phyloP scores from a whole-genome alignment of 176 grass and related monocot genomes.

The Poa pratensis region DNA sequence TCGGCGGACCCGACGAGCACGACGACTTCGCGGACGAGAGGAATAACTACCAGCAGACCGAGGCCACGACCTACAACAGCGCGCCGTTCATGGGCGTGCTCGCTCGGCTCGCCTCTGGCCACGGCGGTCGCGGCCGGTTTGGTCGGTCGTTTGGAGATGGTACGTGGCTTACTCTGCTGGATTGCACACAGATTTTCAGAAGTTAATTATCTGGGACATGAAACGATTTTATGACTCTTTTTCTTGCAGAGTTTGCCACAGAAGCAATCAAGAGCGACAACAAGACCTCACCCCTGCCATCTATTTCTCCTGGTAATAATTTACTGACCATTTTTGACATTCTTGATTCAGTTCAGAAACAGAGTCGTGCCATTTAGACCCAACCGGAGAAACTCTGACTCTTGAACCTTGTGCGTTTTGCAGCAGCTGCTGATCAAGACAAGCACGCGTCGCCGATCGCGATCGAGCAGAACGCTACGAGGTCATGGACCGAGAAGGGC shows the following conservation, averaged over 20 bases:
- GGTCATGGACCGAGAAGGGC: slow-evolving; percentile 60
- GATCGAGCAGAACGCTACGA: slow-evolving; percentile 59
- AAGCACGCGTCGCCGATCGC: slow-evolving; percentile 33
- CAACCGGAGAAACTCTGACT: not conserved
- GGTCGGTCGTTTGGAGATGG: slow-evolving; percentile 47
- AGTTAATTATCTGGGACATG: not conserved
- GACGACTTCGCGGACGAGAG: slow-evolving; percentile 83
- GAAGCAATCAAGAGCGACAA: slow-evolving; percentile 41
- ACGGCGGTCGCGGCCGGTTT: slow-evolving; percentile 12
- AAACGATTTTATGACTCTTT: not conserved
- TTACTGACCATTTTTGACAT: not conserved
- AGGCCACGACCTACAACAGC: slow-evolving; percentile 89
- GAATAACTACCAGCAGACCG: slow-evolving; percentile 90
- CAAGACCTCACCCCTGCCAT: slow-evolving; percentile 38
- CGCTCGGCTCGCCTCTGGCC: slow-evolving; percentile 68
- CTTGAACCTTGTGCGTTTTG: not conserved
- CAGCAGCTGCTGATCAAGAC: slow-evolving; percentile 32
- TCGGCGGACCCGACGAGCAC: slow-evolving; percentile 70
- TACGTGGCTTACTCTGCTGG: not conserved
- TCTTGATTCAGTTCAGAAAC: not conserved
- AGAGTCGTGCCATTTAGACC: not conserved
- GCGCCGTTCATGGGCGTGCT: slow-evolving; percentile 79
- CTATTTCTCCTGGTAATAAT: slow-evolving; percentile 53
- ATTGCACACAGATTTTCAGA: not conserved
- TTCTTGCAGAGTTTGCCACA: slow-evolving; percentile 31